Conservation (phyloP, 805 yeast genomes). For the Nakazawaea siamensis region DNA sequence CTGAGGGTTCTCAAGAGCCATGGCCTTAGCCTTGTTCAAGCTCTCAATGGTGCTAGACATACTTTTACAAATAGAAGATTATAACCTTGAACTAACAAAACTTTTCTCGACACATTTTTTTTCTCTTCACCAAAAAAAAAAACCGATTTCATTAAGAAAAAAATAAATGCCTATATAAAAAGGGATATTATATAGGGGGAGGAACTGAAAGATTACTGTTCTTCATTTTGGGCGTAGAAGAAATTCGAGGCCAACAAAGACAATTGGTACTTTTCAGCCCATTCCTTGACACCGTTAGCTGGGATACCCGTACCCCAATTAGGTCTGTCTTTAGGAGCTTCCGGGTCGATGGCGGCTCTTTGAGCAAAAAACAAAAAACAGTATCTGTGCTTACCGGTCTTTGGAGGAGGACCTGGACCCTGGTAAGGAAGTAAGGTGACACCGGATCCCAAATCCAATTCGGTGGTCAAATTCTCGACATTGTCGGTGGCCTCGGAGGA, state of each 20-base stretch:
- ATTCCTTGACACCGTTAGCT: slow-evolving; percentile 68
- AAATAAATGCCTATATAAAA: not conserved
- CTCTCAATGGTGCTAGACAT: slow-evolving; percentile 9
- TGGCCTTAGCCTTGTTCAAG: slow-evolving; percentile 10
- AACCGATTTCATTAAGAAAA: too few relatives aligned
- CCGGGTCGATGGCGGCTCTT: slow-evolving; percentile 27
- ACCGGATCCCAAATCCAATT: slow-evolving; percentile 26
- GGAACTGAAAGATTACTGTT: slow-evolving; percentile 14
- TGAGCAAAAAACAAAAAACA: slow-evolving; percentile 72
- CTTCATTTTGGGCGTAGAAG: slow-evolving; percentile 66
- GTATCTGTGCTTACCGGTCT: slow-evolving; percentile 83
- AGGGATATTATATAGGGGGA: not conserved
- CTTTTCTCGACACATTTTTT: too few relatives aligned
- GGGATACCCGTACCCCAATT: slow-evolving; percentile 86
- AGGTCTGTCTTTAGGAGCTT: slow-evolving; percentile 46
- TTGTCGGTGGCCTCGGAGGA: slow-evolving; percentile 19
- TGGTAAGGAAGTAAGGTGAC: slow-evolving; percentile 44
- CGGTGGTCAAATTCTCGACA: slow-evolving; percentile 25
- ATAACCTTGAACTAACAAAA: too few relatives aligned
- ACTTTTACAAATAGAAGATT: too few relatives aligned
- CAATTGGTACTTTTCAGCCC: slow-evolving; percentile 57
- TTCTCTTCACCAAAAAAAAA: too few relatives aligned
- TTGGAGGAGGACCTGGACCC: slow-evolving; percentile 89
- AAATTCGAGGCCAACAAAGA: slow-evolving; percentile 71
- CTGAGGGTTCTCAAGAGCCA: slow-evolving; percentile 11